phyloP scores from a whole-genome alignment of 192 early-diverging fungal genomes.

The Rhizophagus sp. region DNA sequence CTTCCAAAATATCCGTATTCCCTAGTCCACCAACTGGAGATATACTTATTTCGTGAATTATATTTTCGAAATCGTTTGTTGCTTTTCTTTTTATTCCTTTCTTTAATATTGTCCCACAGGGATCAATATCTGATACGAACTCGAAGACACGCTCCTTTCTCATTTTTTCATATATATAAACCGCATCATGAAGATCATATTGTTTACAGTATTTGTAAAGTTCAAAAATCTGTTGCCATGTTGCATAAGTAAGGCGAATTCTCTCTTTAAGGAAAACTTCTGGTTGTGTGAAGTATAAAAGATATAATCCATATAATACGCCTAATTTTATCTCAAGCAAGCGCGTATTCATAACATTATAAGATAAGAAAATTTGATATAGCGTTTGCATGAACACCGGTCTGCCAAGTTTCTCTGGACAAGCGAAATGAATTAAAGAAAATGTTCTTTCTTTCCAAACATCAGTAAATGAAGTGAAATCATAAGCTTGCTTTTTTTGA shows the following conservation, averaged over 20 bases:
- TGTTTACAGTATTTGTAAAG: conserved; percentile 50
- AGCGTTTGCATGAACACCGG: conserved; percentile 55
- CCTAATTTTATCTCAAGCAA: conserved; percentile 48
- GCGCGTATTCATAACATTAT: conserved; percentile 27
- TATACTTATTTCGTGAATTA: background rate
- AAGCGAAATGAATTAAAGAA: conserved; percentile 59
- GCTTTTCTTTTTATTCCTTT: background rate
- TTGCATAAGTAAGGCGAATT: conserved; percentile 46
- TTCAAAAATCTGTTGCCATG: conserved; percentile 42
- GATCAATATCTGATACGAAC: conserved; percentile 39
- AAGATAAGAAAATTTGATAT: conserved; percentile 48
- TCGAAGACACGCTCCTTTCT: conserved; percentile 47
- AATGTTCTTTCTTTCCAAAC: conserved; percentile 57
- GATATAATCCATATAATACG: conserved; percentile 54
- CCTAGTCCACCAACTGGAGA: background rate
- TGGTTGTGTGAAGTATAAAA: conserved; percentile 60
- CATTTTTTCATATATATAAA: conserved; percentile 48
- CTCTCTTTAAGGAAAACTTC: conserved; percentile 50
- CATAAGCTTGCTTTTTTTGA: background rate
- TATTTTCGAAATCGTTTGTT: background rate
- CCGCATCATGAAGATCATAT: conserved; percentile 44
- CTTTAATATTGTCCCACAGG: conserved; percentile 16
- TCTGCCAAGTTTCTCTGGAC: conserved; percentile 56
- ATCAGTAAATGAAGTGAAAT: conserved; percentile 46
- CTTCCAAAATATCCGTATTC: background rate